A percentile compares a stretch with the other conserved stretches of the same genome.
Conservation (phyloP, 208 protist species). For the Naegleria fowleri region DNA sequence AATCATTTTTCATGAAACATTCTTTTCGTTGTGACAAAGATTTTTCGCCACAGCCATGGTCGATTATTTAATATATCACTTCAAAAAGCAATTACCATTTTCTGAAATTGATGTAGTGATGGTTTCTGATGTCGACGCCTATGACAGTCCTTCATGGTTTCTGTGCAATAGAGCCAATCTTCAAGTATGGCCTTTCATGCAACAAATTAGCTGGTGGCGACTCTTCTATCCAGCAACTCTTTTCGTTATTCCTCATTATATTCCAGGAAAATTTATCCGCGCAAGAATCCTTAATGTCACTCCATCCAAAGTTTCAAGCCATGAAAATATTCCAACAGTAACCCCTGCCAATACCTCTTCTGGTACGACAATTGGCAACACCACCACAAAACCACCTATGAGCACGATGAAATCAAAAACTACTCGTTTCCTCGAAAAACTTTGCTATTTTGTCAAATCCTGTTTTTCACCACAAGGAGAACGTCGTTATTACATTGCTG, state of each 20-base stretch:
- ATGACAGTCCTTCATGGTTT: neutral
- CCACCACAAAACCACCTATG: too few species aligned
- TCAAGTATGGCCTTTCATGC: neutral
- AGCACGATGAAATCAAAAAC: too few species aligned
- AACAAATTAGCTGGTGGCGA: neutral
- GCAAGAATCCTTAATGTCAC: neutral
- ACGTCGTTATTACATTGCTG: too few species aligned
- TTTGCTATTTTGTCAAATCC: too few species aligned
- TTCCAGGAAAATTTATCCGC: neutral
- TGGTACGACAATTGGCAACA: too few species aligned
- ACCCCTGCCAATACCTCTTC: too few species aligned
- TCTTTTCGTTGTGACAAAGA: too few species aligned
- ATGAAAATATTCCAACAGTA: too few species aligned
- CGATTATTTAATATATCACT: neutral
- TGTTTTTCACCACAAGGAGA: too few species aligned
- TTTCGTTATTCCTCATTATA: neutral
- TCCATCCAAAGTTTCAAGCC: too few species aligned
- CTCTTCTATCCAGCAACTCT: neutral
- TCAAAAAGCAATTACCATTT: neutral
- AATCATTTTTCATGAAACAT: too few species aligned
- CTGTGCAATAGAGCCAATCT: neutral
- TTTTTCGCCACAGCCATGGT: neutral
- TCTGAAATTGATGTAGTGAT: neutral
- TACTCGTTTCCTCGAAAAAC: too few species aligned
- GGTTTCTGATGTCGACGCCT: neutral